These are phyloP conservation scores for Hymenotorrendiella dingleyae DNA, from an alignment of 2,329 filamentous ascomycete species.

Conservation along the genomic window DNA sequence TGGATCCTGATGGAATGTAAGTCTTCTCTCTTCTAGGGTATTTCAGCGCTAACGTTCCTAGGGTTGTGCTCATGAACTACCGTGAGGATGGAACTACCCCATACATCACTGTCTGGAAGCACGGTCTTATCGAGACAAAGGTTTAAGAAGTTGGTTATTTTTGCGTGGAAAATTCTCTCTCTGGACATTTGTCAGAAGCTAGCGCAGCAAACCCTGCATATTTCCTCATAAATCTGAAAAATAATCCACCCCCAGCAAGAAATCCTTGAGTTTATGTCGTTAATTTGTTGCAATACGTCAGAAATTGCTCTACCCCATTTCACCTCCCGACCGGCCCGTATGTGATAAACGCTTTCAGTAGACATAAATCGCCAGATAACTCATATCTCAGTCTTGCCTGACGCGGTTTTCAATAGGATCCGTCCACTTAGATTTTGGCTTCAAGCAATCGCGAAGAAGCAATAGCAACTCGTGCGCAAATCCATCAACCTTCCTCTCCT, in stretches of 20 bases:
- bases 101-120: constrained; percentile 89
- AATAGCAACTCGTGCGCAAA: constrained; percentile 10
- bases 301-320: background rate
- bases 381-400: background rate
- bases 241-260: background rate
- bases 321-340: background rate
- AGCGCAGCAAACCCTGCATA: constrained; percentile 4
- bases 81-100: constrained; percentile 92
- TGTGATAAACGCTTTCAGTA: background rate
- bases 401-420: background rate
- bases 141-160: constrained; percentile 60
- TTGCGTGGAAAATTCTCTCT: constrained; percentile 5
- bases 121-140: constrained; percentile 85
- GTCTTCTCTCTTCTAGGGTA: constrained; percentile 32
- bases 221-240: background rate
- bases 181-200: constrained; percentile 2
- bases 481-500: constrained; percentile 6
- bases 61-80: constrained; percentile 92
- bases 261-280: too few relatives aligned
- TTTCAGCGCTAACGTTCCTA: constrained; percentile 32
- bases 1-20: constrained; percentile 92
- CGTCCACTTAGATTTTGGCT: background rate
- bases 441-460: constrained; percentile 1
- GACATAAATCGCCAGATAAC: background rate
- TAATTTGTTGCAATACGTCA: too few relatives aligned